A percentile compares a stretch with the other conserved stretches of the same genome.
Conservation (phyloP, 2,329 filamentous ascomycete genomes). For the Grosmannia penicillata region DNA sequence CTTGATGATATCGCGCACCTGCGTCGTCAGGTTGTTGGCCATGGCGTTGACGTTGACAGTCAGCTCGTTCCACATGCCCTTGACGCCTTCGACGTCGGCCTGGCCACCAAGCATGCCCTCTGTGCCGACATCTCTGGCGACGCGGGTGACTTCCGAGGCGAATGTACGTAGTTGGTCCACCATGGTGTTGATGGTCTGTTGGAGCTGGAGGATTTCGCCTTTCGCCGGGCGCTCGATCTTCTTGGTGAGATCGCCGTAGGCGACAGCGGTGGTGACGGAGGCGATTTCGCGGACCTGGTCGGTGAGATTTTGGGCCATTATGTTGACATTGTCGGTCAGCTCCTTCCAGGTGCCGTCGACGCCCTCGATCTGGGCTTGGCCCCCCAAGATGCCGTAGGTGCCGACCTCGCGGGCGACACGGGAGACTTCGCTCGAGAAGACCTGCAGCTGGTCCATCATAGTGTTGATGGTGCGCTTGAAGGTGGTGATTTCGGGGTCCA, state of each 20-base stretch:
- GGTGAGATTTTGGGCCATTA: constrained; percentile 72
- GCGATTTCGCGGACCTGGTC: constrained; percentile 79
- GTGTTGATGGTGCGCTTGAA: constrained; percentile 98
- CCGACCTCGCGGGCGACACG: constrained; percentile 90
- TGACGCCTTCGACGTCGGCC: constrained; percentile 68
- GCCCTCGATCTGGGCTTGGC: constrained; percentile 83
- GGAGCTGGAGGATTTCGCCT: constrained; percentile 69
- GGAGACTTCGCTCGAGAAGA: constrained; percentile 93
- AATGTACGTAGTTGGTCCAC: constrained; percentile 74
- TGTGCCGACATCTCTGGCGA: constrained; percentile 71
- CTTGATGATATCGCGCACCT: constrained; percentile 89
- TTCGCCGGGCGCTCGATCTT: constrained; percentile 71
- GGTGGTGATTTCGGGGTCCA: constrained; percentile 94
- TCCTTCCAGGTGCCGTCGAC: constrained; percentile 98
- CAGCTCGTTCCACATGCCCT: constrained; percentile 80
- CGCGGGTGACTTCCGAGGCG: constrained; percentile 69
- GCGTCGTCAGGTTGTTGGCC: constrained; percentile 75
- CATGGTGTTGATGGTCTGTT: constrained; percentile 84
- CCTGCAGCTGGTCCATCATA: constrained; percentile 97
- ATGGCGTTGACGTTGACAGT: constrained; percentile 80
- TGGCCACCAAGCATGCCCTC: constrained; percentile 73
- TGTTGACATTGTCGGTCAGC: constrained; percentile 77
- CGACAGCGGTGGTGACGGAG: constrained; percentile 70
- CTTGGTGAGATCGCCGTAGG: constrained; percentile 68
- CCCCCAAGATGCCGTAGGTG: constrained; percentile 85